Base-by-base conservation (phyloP, 2,329 filamentous ascomycete genomes). In the Xylaria sp. region DNA sequence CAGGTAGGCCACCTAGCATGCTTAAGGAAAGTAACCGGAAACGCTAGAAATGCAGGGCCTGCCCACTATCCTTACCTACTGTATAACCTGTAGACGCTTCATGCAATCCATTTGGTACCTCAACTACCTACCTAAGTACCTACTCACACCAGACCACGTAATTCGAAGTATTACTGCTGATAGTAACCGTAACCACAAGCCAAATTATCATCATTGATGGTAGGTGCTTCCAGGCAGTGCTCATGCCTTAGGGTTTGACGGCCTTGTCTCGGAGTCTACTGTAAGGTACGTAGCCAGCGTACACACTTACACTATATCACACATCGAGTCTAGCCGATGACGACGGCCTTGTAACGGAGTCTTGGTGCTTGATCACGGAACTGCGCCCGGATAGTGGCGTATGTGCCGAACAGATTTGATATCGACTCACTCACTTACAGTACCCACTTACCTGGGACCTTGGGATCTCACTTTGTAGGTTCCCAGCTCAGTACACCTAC, bases 211-310 rank as follows among this genome's bases (percentile, higher is more conserved):
- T 31, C 45, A 31, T 31, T 43, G 57, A 11, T n/a, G 17, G 25
- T 49, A 40, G 45, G 35, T 57, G 21, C 42, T 17, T 19, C 42
- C 49, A 31, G 28, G 28, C 28, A 31, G 28, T n/a, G n/a, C n/a
- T n/a, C 17, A 45, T 46, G 42, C 43, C 17, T 37, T 52, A 38
- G 28, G 15, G 54, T 54, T 52, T 40, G 38, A 47, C 46, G 46
- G 47, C 60, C 57, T 55, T 57, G 53, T 61, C 58, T 57, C 58
- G 62, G 58, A 54, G 51, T n/a, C 42, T 51, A 53, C 53, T 35
- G n/a, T n/a, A n/a, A n/a, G n/a, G n/a, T n/a, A 64, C 51, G 47
- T 47, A 45, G 55, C 55, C 56, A 51, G 15, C 55, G 25, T 40
- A 17, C n/a, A 52, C 5, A 52, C 5, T 4, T 31, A 31, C 28